Evolutionary conservation across 768 basidiomycete genomes (phyloP), one percentile per base, ranked within the genome.

Genomic region (Mycena filopes): DNA sequence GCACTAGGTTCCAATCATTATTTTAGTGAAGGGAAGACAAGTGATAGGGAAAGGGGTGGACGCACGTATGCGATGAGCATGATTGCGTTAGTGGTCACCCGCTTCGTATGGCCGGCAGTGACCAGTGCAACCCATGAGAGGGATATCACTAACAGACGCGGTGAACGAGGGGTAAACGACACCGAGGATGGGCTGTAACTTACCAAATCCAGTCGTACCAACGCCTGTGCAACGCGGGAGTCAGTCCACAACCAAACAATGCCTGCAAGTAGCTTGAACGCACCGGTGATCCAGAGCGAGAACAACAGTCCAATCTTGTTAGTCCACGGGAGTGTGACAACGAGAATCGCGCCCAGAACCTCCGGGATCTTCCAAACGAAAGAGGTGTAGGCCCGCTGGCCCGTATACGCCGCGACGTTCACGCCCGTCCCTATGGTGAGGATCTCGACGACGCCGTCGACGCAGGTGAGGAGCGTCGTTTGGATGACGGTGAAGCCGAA

Each of bases 71-170:
- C 89, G 45, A 84, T 84, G 13, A 94, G 81, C 83, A 93, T 84
- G 66, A 94, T 87, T 0, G 92, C 90, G 70, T 93, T 93, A 7
- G 79, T 76, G 23, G 91, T 89, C 0, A 93, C 82, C 65, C 84
- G 82, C 75, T 92, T 92, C 29, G 91, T 92, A 70, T 91, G 91
- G 0, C 89, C 91, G 0, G 89, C 85, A 0, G 89, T 92, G 11
- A 90, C 85, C 46, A 75, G 83, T 1, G 85, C 86, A 16, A 92
- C 71, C 91, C 91, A 93, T 4, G 87, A 82, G 46, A 92, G 70
- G 11, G 85, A 78, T 16, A 92, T 74, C 8, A 84, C 58, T 59
- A 29, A 31, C 12, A 18, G 4, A 54, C 26, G 2, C 11, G 43
- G 1, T 40, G 8, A 46, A 20, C 16, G n/a, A 23, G 11, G n/a